phyloP scores from a whole-genome alignment of 352 stramenopile genomes.

The Phytophthora podocarpi region DNA sequence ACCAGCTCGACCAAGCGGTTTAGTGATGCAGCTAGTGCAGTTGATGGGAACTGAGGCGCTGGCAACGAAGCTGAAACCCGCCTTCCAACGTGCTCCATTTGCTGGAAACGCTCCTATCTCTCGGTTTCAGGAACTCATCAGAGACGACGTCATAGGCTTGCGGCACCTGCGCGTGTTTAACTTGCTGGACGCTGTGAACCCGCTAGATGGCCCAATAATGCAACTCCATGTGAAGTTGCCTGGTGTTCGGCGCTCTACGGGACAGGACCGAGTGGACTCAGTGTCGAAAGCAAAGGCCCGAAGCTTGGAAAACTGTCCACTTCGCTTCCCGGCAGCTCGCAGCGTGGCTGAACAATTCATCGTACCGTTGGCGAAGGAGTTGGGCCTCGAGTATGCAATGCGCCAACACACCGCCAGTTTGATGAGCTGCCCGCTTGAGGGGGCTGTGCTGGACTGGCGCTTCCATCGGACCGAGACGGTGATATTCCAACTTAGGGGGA shows the following conservation, averaged over 20 bases:
- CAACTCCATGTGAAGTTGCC: conserved; percentile 8
- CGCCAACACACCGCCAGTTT: conserved; percentile 17
- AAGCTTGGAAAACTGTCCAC: conserved; percentile 15
- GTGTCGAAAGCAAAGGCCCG: conserved; percentile 20
- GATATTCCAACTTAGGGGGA: conserved; percentile 46
- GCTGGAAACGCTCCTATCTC: conserved; percentile 24
- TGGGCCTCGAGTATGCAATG: conserved; percentile 34
- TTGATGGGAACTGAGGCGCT: conserved; percentile 39
- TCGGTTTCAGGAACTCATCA: conserved; percentile 43
- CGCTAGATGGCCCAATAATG: conserved; percentile 9
- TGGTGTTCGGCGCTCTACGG: conserved; percentile 6
- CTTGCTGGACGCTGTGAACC: conserved; percentile 31
- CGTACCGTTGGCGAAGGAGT: conserved; percentile 28
- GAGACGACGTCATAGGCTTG: conserved; percentile 31
- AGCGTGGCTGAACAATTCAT: conserved; percentile 27
- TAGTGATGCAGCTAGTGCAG: conserved; percentile 11
- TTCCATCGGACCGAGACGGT: conserved; percentile 46
- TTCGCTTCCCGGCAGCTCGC: conserved; percentile 36
- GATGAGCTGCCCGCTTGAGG: conserved; percentile 18
- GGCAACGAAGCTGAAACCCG: conserved; percentile 25
- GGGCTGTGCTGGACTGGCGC: conserved; percentile 41
- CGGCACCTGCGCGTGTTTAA: conserved; percentile 26
- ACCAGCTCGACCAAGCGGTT: too few species aligned
- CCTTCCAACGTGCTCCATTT: conserved; percentile 26
- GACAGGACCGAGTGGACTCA: conserved; percentile 10